Evolutionary conservation across 2,329 filamentous ascomycete genomes (phyloP), one percentile per base, ranked within the genome.

Genomic region (Sclerotiophoma versabilis): DNA sequence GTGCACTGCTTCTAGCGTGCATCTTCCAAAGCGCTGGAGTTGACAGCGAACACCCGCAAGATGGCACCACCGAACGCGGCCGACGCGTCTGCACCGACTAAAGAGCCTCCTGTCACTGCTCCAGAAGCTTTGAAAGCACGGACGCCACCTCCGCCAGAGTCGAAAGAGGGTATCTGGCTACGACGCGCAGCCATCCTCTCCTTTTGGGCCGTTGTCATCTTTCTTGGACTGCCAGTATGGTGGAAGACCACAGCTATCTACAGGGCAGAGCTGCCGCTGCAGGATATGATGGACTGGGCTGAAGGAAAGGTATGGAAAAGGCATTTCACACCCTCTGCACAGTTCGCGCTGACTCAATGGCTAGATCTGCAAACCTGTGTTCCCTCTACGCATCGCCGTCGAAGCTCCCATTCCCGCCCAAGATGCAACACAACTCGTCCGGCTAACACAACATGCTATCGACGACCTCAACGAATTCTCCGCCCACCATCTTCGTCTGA

Each of bases 201-300:
- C 8, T 98, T 97, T 76, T 99, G 95, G 95, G 80, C 87, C 5
- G 86, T 98, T 30, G 91, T 96, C 6, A 73, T 96, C 6, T 83
- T 89, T 25, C 78, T 99, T 5, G 95, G 95, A 2, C 75, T 99
- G 62, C 95, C 95, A 52, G 88, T 96, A 84, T 99, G 95, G 95
- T 96, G 92, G 87, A 87, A 87, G 74, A 98, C 95, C 0, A 99
- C 95, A 4, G 89, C 90, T 0, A 96, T 98, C 49, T 93, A 96
- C 75, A 86, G 95, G 49, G 93, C 93, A 11, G 83, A 87, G 37
- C 79, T 99, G 64, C 95, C 95, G 5, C 76, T 97, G 63, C 84
- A 89, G 70, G 84, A 87, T 49, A 99, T 99, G 95, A 84, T 90
- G 63, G 84, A 89, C 58, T 98, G 95, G 93, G 90, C 92, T 9